Conservation (phyloP, 306 rosid genomes). For the Citrullus colocynthis region DNA sequence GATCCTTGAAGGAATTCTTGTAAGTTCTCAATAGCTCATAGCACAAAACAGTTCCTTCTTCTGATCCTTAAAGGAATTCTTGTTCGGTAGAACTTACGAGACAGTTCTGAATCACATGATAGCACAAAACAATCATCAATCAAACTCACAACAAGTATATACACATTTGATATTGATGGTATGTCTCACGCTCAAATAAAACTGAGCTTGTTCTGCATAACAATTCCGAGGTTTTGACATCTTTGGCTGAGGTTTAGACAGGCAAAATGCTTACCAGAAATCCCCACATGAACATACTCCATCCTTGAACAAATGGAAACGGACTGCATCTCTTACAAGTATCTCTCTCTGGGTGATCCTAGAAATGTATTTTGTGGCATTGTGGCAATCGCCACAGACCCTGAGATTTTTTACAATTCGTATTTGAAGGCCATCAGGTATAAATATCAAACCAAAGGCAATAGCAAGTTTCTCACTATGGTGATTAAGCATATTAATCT, state of each 20-base stretch:
- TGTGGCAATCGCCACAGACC: constrained; percentile 88
- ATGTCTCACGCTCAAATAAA: neutral
- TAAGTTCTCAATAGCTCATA: neutral
- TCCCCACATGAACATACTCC: constrained; percentile 84
- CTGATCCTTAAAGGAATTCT: neutral
- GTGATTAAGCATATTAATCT: constrained; percentile 66
- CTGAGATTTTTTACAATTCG: constrained; percentile 72
- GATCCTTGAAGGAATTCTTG: neutral
- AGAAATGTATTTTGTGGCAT: constrained; percentile 82
- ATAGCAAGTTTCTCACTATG: constrained; percentile 91
- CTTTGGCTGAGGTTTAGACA: neutral
- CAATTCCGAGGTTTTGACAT: neutral
- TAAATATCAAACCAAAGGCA: constrained; percentile 75
- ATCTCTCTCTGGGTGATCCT: constrained; percentile 77
- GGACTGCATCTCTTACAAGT: constrained; percentile 73
- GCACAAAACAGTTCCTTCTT: neutral
- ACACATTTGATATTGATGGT: neutral
- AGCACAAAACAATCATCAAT: neutral
- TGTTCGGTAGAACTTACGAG: neutral
- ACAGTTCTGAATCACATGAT: neutral
- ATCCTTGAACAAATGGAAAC: constrained; percentile 83
- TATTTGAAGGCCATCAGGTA: constrained; percentile 58
- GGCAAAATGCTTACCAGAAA: constrained; percentile 48
- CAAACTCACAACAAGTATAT: neutral
- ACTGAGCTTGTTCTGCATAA: neutral